Evolutionary conservation across 2,329 filamentous ascomycete species (phyloP), one percentile per base, ranked within the genome.

Genomic region (Mycosphaerella sp.): DNA sequence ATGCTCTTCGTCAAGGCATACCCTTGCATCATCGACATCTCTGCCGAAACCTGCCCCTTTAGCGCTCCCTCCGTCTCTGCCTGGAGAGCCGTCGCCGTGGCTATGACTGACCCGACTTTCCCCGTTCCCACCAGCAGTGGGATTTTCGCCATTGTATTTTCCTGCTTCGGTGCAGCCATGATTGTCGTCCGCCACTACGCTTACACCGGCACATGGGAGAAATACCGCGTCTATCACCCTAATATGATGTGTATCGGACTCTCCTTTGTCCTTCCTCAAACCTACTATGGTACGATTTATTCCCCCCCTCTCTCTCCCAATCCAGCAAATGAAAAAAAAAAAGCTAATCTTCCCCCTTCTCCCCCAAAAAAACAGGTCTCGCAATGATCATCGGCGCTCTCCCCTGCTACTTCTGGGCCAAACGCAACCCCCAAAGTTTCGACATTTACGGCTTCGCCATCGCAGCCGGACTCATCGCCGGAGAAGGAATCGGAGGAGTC

Each of bases 1-100:
- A 78, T 85, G 34, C 78, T 86, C 43, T 86, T 86, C 73, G 78
- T 81, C 58, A 76, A 78, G 4, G 84, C 84, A 0, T 87, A 87
- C 67, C 84, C 83, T 0, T 87, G 84, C 66, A 83, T 87, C 60
- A 77, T 81, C 65, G 72, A 78, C 55, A 59, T 70, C 14, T 65
- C 71, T 1, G 71, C 70, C 1, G 72, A 78, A 1, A 71, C 59
- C 4, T 87, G 84, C 66, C 70, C 79, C 32, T 87, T 87, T 71
- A 64, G 68, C 7, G 80, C 80, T 1, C 84, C 84, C 3, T 84
- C 81, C 2, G 83, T 86, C 11, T 71, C 78, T 0, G 83, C 84
- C 0, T 87, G 83, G 84, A 75, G 78, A 40, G 84, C 84, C 4
- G 81, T 86, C 5, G 82, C 84, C 1, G 70, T 78, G 56, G 81